Base-by-base conservation (phyloP, 2,329 filamentous ascomycete genomes). In the Colletotrichum noveboracense region DNA sequence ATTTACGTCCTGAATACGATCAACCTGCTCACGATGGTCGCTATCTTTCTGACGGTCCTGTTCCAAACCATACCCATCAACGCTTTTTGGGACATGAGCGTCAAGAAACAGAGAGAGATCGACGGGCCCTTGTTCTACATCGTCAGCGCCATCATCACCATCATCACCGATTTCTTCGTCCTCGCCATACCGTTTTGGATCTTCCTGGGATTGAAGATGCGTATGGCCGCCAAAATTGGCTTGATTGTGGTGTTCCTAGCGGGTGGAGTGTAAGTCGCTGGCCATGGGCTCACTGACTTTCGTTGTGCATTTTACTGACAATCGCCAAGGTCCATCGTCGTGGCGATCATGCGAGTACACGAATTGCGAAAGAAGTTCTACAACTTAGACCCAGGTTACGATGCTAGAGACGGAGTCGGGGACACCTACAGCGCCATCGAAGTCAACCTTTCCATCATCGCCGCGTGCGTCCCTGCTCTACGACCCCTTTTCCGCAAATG, bases 61-160 rank as follows among this genome's bases (percentile, higher is more conserved):
- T 85, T 88, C 64, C 85, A 88, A 68, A 87, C 85, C 72, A 80
- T 79, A 12, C 85, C 85, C 1, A 77, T 87, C 34, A 77, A 80
- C 9, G 79, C 79, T 34, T 81, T 81, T 62, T 87, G 85, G 82
- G 76, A 84, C 7, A 28, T n/a, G 26, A 66, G 52, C 8, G 58
- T 66, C 7, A 61, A 43, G 12, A 70, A 60, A 14, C 56, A 34
- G 24, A 71, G 36, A 14, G 48, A 66, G 7, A 70, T 76, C 1
- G 52, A 76, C 21, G 61, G 38, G 1, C 26, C 65, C 5, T 13
- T 62, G 0, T 76, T 76, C 30, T 65, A 74, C 43, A 66, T 74
- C 14, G 30, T 65, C 9, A 66, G 28, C 18, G 58, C 71, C 3
- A 48, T 48, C 32, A 32, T 74, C 13, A 76, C 71, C 28, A 76